Percentiles rank a stretch among this genome's conserved stretches.
phyloP scores from a whole-genome alignment of 495 filamentous ascomycete genomes.

The Hyphodiscus hymeniophilus region DNA sequence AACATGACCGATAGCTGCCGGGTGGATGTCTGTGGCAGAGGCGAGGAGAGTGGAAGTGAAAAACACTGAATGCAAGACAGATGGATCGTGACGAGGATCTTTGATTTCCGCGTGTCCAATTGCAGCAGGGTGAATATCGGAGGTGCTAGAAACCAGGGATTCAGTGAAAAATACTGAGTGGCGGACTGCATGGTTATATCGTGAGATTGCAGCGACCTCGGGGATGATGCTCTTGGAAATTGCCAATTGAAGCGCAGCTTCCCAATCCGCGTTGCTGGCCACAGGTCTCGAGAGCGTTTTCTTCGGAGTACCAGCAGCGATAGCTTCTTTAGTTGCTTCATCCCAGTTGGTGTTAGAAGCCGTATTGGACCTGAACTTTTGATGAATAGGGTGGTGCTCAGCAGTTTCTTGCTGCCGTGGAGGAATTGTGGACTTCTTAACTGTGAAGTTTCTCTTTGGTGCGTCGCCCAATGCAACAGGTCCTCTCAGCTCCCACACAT shows the following conservation, averaged over 20 bases:
- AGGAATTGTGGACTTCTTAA: neutral
- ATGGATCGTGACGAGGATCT: conserved; percentile 5
- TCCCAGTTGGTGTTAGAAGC: conserved; percentile 7
- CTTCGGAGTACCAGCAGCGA: conserved; percentile 1
- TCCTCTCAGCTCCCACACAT: conserved; percentile 11
- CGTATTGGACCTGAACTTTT: conserved; percentile 8
- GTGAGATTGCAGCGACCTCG: neutral
- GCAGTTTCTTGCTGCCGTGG: neutral
- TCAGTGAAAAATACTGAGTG: conserved; percentile 17
- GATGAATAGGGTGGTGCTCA: conserved; percentile 2
- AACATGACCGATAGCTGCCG: conserved; percentile 13
- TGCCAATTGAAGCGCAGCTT: conserved; percentile 11
- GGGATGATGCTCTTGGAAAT: neutral
- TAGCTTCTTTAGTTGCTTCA: conserved; percentile 1
- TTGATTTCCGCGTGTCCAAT: conserved; percentile 2
- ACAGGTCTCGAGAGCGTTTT: neutral
- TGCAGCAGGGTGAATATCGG: conserved; percentile 15
- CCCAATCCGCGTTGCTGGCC: conserved; percentile 6
- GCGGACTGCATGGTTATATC: conserved; percentile 2
- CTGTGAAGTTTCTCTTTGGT: conserved; percentile 7
- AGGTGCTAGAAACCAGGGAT: neutral
- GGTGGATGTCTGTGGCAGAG: conserved; percentile 9
- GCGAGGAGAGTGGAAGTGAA: conserved; percentile 8
- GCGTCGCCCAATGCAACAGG: conserved; percentile 1
- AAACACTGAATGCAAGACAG: conserved; percentile 14